Evolutionary conservation across 306 rosid genomes (phyloP), one percentile per base, ranked within the genome.

Genomic region (Oxytropis ochrocephala): DNA sequence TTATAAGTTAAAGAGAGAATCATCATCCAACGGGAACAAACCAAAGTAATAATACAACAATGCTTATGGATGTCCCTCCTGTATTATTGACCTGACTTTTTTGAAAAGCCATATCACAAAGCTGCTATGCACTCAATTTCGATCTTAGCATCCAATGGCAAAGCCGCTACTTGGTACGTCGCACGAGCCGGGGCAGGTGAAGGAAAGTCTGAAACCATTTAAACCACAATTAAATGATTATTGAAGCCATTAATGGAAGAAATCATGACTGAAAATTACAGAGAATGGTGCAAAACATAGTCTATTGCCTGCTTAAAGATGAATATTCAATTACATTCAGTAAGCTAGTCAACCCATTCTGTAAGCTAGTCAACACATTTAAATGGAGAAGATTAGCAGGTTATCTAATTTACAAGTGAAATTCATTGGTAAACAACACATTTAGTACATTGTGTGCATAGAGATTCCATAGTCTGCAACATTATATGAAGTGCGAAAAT

Each of bases 111-210:
- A 42, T 27, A 10, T 83, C 72, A 88, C 49, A 90, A 74, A 12
- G 92, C 75, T 68, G 96, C 98, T 43, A 94, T 84, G 79, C 96
- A 94, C 85, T 94, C 98, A 8, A 94, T 88, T 82, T 94, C 98
- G 52, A 94, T 89, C 92, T 87, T 94, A 16, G 97, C 98, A 65
- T 88, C 94, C 84, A 90, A 67, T 3, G 98, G 98, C 81, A 94
- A 84, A 9, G 89, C 90, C 3, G 97, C 98, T 49, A 90, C 98
- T 76, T 90, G 92, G 80, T 82, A 94, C 0, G 96, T 94, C 17
- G 98, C 74, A 7, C 98, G 97, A 27, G 98, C 97, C 0, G 98
- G 98, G 11, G 96, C 85, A 5, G 96, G 94, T 1, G 90, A 79
- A 41, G 90, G 79, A 57, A 94, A 94, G 70, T 86, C 97, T 90